Conservation (phyloP, 305 asterid genomes). For the Rubia tinctorum region DNA sequence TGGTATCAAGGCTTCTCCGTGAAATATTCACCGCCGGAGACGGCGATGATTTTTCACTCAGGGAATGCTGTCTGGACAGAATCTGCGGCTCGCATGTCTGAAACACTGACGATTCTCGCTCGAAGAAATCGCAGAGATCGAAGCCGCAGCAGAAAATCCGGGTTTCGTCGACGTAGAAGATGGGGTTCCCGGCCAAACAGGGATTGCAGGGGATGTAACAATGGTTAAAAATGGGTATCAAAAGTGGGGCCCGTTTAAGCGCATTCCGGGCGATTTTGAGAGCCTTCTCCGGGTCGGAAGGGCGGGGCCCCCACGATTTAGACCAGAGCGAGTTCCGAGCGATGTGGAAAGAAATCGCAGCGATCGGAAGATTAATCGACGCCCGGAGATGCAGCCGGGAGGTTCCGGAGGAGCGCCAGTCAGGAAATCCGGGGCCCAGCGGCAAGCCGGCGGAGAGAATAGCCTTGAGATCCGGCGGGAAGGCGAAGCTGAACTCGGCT, state of each 20-base stretch:
- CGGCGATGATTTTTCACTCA: slow-evolving; percentile 40
- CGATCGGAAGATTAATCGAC: slow-evolving; percentile 78
- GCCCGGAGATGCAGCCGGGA: slow-evolving; percentile 78
- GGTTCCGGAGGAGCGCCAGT: slow-evolving; percentile 86
- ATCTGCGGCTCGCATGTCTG: slow-evolving; percentile 27
- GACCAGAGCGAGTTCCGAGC: slow-evolving; percentile 85
- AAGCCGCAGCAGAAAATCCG: slow-evolving; percentile 85
- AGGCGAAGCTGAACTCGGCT: slow-evolving; percentile 84
- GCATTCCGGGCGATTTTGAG: slow-evolving; percentile 72
- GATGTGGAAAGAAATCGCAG: slow-evolving; percentile 82
- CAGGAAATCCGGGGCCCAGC: slow-evolving; percentile 83
- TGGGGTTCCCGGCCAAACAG: slow-evolving; percentile 83
- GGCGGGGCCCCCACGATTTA: slow-evolving; percentile 85
- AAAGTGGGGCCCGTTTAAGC: slow-evolving; percentile 73
- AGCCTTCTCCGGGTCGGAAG: slow-evolving; percentile 69
- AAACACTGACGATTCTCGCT: slow-evolving; percentile 65
- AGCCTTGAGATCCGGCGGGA: slow-evolving; percentile 90
- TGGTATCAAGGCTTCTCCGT: slow-evolving; percentile 53
- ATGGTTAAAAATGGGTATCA: slow-evolving; percentile 81
- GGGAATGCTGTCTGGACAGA: slow-evolving; percentile 40
- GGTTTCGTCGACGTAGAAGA: slow-evolving; percentile 86
- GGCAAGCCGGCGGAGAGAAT: slow-evolving; percentile 84
- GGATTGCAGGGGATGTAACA: slow-evolving; percentile 91
- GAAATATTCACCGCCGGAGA: slow-evolving; percentile 40
- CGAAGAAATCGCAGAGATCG: slow-evolving; percentile 85